phyloP scores from a whole-genome alignment of 306 rosid species.

The Begonia loranthoides region DNA sequence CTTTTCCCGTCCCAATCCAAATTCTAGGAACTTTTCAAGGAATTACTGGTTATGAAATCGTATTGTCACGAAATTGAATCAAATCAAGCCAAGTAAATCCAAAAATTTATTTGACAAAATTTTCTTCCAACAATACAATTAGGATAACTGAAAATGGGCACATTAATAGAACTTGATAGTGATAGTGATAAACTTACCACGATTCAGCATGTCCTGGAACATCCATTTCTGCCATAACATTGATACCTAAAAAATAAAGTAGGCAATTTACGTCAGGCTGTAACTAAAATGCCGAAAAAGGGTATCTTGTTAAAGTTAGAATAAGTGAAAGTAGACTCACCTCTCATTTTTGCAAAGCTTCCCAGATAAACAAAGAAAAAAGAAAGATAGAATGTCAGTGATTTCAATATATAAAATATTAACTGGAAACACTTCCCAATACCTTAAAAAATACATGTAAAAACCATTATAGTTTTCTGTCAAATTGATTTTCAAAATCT shows the following conservation, averaged over 20 bases:
- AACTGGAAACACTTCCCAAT: background rate
- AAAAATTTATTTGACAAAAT: background rate
- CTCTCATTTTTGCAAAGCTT: conserved; percentile 87
- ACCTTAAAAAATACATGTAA: background rate
- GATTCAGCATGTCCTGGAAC: conserved; percentile 95
- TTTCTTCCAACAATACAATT: background rate
- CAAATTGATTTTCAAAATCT: background rate
- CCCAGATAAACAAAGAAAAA: conserved; percentile 16
- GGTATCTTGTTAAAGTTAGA: no score
- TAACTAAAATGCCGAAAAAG: background rate
- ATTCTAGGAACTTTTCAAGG: no score
- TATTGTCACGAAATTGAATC: no score
- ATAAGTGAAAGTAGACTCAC: conserved; percentile 29
- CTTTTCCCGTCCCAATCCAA: no score
- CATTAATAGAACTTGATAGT: conserved; percentile 7
- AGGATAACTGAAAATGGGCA: background rate
- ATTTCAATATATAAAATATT: conserved; percentile 15
- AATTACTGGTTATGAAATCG: no score
- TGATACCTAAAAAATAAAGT: conserved; percentile 48
- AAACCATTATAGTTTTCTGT: background rate
- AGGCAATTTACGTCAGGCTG: background rate
- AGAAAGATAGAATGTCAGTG: conserved; percentile 31
- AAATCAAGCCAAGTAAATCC: no score
- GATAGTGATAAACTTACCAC: conserved; percentile 36
- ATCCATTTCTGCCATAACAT: conserved; percentile 90